Base-by-base conservation (phyloP, 805 yeast genomes). In the Wickerhamiella occidentalis region DNA sequence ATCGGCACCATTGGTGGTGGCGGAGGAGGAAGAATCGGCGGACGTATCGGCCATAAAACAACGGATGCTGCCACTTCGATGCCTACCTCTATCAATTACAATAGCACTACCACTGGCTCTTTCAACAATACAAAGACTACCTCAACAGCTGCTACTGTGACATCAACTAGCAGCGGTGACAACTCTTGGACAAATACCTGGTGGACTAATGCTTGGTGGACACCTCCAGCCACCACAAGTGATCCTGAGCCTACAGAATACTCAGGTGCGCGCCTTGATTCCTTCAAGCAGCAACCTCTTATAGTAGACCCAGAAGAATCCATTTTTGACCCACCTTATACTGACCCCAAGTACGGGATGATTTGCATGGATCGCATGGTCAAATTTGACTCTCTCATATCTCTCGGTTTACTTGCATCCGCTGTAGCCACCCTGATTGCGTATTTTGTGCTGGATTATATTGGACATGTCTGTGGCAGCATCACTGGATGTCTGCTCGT, bases 401-500 rank as follows among this genome's bases (percentile, higher is more conserved):
- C 49, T 5, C 12, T 28, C 3, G 53, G 56, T 0, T 41, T 51
- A 1, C 29, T 56, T 5, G 50, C 47, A 1, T 49, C 45, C 8
- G 58, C 55, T 1, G 7, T 56, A 6, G 56, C 59, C 1, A 38
- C 47, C 17, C 3, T 51, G 3, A 47, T 54, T 1, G 58, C 58
- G 3, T 50, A 45, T 22, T 44, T 49, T 17, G 43, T 54, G 2
- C 37, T 51, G 6, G 45, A 50, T 28, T 54, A 53, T 22, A 40
- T 54, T 9, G 61, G 61, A 1, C 52, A 45, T 28, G 47, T 53
- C 1, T 55, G 53, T 30, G 47, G 55, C 3, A 55, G 49, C 23
- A 30, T 56, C 1, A 40, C 53, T 15, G 53, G 58, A 19, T 45
- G 51, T 17, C 21, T 57, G n/a, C 12, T 52, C 3, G 51, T 55